These are phyloP conservation scores for Rubus idaeus DNA, from an alignment of 306 rosid species.

Conservation along the genomic window DNA sequence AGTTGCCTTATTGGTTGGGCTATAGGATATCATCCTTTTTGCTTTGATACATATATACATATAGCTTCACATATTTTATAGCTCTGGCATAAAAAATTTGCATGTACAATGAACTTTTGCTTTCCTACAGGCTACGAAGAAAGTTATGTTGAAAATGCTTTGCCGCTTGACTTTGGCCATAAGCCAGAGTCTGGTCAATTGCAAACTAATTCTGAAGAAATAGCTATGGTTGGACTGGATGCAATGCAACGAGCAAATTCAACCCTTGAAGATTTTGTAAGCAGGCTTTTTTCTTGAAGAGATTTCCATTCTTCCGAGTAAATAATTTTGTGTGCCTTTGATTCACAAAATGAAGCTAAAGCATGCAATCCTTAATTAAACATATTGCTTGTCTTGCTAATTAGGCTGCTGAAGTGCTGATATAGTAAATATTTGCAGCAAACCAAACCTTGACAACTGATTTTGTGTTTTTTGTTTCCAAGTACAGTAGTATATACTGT, in stretches of 20 bases:
- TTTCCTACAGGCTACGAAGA: slow-evolving; percentile 42
- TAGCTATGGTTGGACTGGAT: slow-evolving; percentile 61
- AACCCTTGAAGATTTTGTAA: slow-evolving; percentile 94
- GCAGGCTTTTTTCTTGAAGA: slow-evolving; percentile 24
- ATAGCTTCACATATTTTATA: not conserved
- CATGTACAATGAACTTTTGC: slow-evolving; percentile 13
- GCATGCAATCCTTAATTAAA: not conserved
- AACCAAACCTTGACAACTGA: not conserved
- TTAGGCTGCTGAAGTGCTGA: not conserved
- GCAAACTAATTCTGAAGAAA: slow-evolving; percentile 36
- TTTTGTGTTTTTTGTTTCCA: not conserved
- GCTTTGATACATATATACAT: not conserved
- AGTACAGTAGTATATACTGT: not conserved
- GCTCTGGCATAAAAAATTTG: not conserved
- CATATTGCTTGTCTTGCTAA: not conserved
- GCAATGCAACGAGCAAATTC: slow-evolving; percentile 88
- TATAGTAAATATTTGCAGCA: not conserved
- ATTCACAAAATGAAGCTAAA: not conserved
- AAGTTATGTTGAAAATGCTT: slow-evolving; percentile 34
- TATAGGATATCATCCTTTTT: not conserved
- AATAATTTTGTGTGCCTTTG: not conserved
- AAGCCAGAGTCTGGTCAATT: slow-evolving; percentile 23
- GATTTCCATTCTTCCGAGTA: not conserved
- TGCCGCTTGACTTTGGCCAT: slow-evolving; percentile 27
- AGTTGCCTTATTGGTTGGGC: not conserved